Conservation (phyloP, 2,329 filamentous ascomycete species). For the Didymella arachidicola region DNA sequence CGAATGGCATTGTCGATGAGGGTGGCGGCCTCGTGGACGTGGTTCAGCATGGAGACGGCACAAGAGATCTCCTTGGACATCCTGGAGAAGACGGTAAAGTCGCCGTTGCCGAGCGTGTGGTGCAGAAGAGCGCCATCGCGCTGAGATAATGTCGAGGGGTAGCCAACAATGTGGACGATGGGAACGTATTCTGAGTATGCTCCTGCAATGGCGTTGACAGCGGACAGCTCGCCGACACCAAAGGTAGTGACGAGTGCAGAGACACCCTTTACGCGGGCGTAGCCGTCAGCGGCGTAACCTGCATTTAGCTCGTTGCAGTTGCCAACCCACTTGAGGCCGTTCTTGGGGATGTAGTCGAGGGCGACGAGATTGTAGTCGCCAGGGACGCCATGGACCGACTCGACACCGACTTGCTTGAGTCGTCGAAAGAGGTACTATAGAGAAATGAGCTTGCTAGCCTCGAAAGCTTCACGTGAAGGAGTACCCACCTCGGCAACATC, state of each 20-base stretch:
- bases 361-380: slow-evolving; percentile 58
- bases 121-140: slow-evolving; percentile 55
- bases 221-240: slow-evolving; percentile 58
- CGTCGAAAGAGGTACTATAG: slow-evolving; percentile 50
- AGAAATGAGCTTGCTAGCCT: slow-evolving; percentile 5
- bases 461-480: slow-evolving; percentile 3
- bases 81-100: slow-evolving; percentile 82
- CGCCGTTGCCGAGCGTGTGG: slow-evolving; percentile 62
- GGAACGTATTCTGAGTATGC: slow-evolving; percentile 58
- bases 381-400: slow-evolving; percentile 57
- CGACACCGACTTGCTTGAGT: slow-evolving; percentile 54
- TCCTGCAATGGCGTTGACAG: slow-evolving; percentile 58
- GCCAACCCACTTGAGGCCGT: slow-evolving; percentile 65
- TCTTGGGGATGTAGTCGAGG: slow-evolving; percentile 65
- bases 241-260: slow-evolving; percentile 58
- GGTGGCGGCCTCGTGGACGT: slow-evolving; percentile 72
- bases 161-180: slow-evolving; percentile 58
- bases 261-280: slow-evolving; percentile 57
- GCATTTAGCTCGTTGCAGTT: slow-evolving; percentile 69
- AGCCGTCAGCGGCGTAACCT: slow-evolving; percentile 58
- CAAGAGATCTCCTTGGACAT: slow-evolving; percentile 79
- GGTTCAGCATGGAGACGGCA: slow-evolving; percentile 73
- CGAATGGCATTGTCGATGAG: slow-evolving; percentile 81
- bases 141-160: slow-evolving; percentile 53
- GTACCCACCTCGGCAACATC: slow-evolving; percentile 65